Evolutionary conservation across 2,329 filamentous ascomycete species (phyloP), one percentile per base, ranked within the genome.

Genomic region (Stachybotrys chartarum): DNA sequence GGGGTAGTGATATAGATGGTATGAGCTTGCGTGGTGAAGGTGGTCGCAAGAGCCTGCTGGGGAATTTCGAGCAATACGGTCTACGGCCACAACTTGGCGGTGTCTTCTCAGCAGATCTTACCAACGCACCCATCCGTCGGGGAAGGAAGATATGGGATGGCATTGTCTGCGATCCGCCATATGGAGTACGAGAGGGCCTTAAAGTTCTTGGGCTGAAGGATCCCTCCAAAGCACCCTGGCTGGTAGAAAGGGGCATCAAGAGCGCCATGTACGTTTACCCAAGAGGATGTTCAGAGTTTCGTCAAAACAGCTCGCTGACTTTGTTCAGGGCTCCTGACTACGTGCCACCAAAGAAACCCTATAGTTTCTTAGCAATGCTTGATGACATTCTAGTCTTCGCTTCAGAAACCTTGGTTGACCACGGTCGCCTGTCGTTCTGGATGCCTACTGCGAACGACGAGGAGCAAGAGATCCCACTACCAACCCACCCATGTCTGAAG

Each of bases 101-200:
- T 63, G 83, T 86, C 39, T 95, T 97, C 63, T 84, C 90, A 1
- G 87, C 90, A 0, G 94, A 99, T 69, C 70, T 99, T 55, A 97
- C 91, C 0, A 92, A 97, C 66, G 87, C 87, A 1, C 94, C 94
- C 1, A 72, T 97, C 24, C 77, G 83, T 48, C 72, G 70, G 35
- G 65, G 70, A 32, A 69, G 65, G n/a, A 70, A 82, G 52, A 80
- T 87, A 60, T 84, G 97, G 57, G 92, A 99, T 70, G 92, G 90
- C 5, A 96, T 99, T 57, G 79, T 97, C 7, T 97, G 92, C 65
- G 94, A 99, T 72, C 94, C 94, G 17, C 94, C 94, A 0, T 99
- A 99, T 67, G 94, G 94, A 3, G 91, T 99, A 6, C 81, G 94
- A 51, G 94, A 99, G 71, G 94, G 94, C 0, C 72, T 97, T 57